Conservation (phyloP, 257 asterid species). For the Voacanga thouarsii region DNA sequence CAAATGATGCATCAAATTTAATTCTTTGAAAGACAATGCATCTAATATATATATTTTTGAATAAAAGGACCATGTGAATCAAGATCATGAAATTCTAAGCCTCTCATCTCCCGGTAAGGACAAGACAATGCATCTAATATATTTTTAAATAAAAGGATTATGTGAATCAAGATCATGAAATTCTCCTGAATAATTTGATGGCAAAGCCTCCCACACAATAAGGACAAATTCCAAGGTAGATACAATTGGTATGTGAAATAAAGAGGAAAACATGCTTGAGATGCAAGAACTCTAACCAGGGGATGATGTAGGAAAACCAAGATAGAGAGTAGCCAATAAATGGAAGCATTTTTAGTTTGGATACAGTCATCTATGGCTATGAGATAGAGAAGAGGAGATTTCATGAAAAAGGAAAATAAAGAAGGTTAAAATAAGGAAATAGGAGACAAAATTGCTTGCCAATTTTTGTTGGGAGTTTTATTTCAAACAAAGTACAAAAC, state of each 20-base stretch:
- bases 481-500: no score
- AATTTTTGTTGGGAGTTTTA: no score
- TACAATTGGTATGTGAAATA: not conserved
- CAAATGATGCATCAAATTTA: not conserved
- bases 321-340: not conserved
- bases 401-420: not conserved
- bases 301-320: not conserved
- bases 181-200: not conserved
- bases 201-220: not conserved
- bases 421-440: not conserved
- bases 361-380: not conserved
- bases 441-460: not conserved
- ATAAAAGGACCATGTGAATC: constrained; percentile 26
- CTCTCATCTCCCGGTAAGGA: not conserved
- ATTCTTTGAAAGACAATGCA: not conserved
- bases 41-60: constrained; percentile 25
- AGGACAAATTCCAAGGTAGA: not conserved
- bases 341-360: not conserved
- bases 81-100: constrained; percentile 15
- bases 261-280: not conserved
- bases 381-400: not conserved
- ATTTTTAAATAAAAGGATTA: constrained; percentile 24
- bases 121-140: constrained; percentile 8
- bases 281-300: not conserved
- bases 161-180: constrained; percentile 25